These are phyloP conservation scores for Cucurbitaria berberidis DNA, from an alignment of 2,329 filamentous ascomycete genomes.

Conservation along the genomic window DNA sequence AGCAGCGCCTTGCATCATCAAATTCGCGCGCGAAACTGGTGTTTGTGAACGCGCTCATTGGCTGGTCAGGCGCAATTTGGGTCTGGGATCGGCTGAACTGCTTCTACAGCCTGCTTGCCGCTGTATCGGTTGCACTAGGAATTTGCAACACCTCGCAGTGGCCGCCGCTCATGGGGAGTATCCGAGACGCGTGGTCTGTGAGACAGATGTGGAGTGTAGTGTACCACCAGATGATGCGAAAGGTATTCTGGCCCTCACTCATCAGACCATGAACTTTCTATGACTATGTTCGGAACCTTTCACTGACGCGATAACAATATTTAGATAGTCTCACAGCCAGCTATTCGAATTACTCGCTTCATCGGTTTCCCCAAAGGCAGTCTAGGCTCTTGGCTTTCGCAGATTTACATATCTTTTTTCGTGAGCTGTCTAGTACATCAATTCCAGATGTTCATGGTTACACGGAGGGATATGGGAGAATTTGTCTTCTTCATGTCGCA, in stretches of 20 bases:
- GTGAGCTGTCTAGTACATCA: slow-evolving; percentile 9
- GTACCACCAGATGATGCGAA: slow-evolving; percentile 11
- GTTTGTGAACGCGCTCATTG: background rate
- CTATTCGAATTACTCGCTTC: slow-evolving; percentile 1
- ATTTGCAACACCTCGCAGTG: slow-evolving; percentile 11
- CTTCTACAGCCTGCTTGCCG: slow-evolving; percentile 4
- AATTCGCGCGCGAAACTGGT: background rate
- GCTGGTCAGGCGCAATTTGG: slow-evolving; percentile 6
- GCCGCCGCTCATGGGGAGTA: slow-evolving; percentile 1
- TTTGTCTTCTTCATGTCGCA: slow-evolving; percentile 5
- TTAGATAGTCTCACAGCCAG: slow-evolving; percentile 9
- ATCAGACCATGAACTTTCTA: background rate
- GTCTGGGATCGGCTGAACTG: slow-evolving; percentile 1
- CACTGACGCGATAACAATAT: background rate
- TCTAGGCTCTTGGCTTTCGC: background rate
- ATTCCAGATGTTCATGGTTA: slow-evolving; percentile 7
- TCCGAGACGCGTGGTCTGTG: slow-evolving; percentile 7
- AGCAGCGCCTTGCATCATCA: background rate
- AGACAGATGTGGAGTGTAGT: slow-evolving; percentile 8
- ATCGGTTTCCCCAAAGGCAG: background rate
- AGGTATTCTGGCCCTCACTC: background rate
- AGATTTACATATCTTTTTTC: slow-evolving; percentile 2
- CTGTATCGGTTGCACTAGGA: slow-evolving; percentile 2
- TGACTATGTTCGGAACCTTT: background rate
- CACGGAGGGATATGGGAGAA: slow-evolving; percentile 10